A percentile compares a stretch with the other conserved stretches of the same genome.
Evolutionary conservation across 495 filamentous ascomycete species (phyloP).

Genomic region (Hypomontagnella monticulosa): DNA sequence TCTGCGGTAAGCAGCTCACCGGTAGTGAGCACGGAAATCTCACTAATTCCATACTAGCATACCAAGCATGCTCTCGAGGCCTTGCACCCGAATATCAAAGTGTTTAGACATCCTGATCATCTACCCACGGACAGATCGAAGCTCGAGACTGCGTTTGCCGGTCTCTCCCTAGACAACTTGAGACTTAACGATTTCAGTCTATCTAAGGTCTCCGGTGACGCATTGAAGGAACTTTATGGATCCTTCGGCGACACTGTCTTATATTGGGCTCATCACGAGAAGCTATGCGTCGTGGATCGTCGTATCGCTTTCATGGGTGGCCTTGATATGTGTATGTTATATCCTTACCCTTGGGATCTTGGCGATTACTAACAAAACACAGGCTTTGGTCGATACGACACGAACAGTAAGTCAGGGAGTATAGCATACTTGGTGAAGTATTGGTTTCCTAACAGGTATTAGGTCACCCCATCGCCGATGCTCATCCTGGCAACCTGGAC

Average conservation of each 20-base stretch:
- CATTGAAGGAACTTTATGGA: slow-evolving; percentile 81
- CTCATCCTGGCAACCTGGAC: slow-evolving; percentile 79
- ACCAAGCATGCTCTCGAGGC: slow-evolving; percentile 84
- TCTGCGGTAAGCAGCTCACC: slow-evolving; percentile 55
- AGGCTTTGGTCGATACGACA: slow-evolving; percentile 72
- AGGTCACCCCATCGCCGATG: slow-evolving; percentile 85
- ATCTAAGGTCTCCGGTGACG: slow-evolving; percentile 69
- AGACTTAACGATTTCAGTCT: slow-evolving; percentile 58
- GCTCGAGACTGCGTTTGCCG: slow-evolving; percentile 47
- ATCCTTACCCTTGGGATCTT: no score
- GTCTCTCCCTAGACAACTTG: slow-evolving; percentile 63
- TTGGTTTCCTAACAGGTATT: slow-evolving; percentile 39
- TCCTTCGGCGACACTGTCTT: slow-evolving; percentile 79
- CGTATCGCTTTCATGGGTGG: slow-evolving; percentile 90
- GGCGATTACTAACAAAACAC: slow-evolving; percentile 20
- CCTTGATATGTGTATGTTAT: slow-evolving; percentile 68
- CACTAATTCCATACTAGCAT: slow-evolving; percentile 57
- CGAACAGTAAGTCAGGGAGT: slow-evolving; percentile 54
- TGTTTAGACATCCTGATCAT: slow-evolving; percentile 95
- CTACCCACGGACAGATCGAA: slow-evolving; percentile 63
- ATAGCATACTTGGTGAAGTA: neutral
- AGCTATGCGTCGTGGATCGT: slow-evolving; percentile 85
- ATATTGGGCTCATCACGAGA: slow-evolving; percentile 98
- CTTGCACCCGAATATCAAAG: slow-evolving; percentile 85
- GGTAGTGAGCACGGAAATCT: neutral